These are phyloP conservation scores for Hyaloscypha bicolor DNA, from an alignment of 495 filamentous ascomycete species.

Conservation along the genomic window DNA sequence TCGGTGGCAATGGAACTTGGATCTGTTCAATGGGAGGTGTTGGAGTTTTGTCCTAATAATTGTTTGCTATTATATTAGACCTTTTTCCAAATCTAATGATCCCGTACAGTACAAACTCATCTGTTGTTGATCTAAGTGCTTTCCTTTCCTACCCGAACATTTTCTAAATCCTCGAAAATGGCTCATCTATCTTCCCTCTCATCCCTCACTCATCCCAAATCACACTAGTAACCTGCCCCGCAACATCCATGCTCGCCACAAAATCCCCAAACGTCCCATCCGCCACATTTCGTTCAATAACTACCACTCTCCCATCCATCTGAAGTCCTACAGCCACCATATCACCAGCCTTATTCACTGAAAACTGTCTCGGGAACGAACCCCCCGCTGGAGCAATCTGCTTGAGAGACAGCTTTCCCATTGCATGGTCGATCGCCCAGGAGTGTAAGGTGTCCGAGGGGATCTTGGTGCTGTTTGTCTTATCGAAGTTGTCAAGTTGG, in stretches of 20 bases:
- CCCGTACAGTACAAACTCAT: too few relatives aligned
- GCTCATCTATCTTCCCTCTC: not conserved
- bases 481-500: slow-evolving; percentile 45
- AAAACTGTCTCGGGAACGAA: slow-evolving; percentile 63
- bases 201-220: slow-evolving; percentile 58
- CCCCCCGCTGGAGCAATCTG: slow-evolving; percentile 60
- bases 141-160: not conserved
- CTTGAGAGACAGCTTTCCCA: slow-evolving; percentile 53
- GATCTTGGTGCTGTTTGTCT: slow-evolving; percentile 44
- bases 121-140: not conserved
- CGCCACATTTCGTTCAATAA: slow-evolving; percentile 57
- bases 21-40: too few relatives aligned
- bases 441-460: slow-evolving; percentile 28
- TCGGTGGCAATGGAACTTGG: too few relatives aligned
- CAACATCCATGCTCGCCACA: slow-evolving; percentile 48
- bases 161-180: not conserved
- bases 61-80: not conserved
- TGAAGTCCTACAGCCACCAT: slow-evolving; percentile 66
- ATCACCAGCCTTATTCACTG: slow-evolving; percentile 62
- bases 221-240: slow-evolving; percentile 58
- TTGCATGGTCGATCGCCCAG: slow-evolving; percentile 46
- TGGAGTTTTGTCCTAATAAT: too few relatives aligned
- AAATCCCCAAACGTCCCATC: slow-evolving; percentile 58
- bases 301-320: slow-evolving; percentile 56
- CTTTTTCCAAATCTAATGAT: not conserved